Base-by-base conservation (phyloP, 306 rosid genomes). In the Sphenostylis stenocarpa region DNA sequence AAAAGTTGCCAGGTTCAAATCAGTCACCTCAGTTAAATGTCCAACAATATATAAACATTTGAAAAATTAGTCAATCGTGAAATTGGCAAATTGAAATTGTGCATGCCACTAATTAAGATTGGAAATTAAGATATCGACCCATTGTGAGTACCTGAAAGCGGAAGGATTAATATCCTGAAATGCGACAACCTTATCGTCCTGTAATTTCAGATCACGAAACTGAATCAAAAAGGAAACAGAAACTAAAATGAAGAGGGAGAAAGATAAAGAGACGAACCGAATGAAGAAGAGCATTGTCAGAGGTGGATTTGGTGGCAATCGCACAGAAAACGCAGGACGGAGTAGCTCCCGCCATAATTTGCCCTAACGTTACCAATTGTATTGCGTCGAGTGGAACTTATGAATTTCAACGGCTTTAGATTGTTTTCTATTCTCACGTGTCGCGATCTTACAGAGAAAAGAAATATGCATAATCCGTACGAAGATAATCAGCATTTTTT, bases 101-200 rank as follows among this genome's bases (percentile, higher is more conserved):
- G 58, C 33, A 61, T 72, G 38, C 0, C 68, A 38, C 23, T 28
- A 75, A 67, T 23, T 24, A 43, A 61, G 60, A 28, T 38, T 74
- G 19, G 13, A 38, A 38, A 38, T 38, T 38, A 38, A 55, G 1
- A 56, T 28, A 28, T 38, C 13, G 43, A 52, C 12, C 45, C 43
- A 39, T 23, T 6, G 51, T n/a, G 68, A 45, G 38, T 19, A 87
- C 94, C 94, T 87, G 82, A 80, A 71, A 84, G 95, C 95, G 17
- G 94, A 82, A 14, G 91, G 94, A 52, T 73, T 78, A 67, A 84
- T 84, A 67, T 90, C 94, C 67, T 51, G 86, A 68, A 90, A 90
- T 19, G 90, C 90, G 53, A 87, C 84, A 17, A 87, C 90, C 76
- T 73, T 86, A 62, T 87, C 84, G 53, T 90, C 95, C 95, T 90